Conservation (phyloP, 208 protist species). For the Trypanosoma vivax region DNA sequence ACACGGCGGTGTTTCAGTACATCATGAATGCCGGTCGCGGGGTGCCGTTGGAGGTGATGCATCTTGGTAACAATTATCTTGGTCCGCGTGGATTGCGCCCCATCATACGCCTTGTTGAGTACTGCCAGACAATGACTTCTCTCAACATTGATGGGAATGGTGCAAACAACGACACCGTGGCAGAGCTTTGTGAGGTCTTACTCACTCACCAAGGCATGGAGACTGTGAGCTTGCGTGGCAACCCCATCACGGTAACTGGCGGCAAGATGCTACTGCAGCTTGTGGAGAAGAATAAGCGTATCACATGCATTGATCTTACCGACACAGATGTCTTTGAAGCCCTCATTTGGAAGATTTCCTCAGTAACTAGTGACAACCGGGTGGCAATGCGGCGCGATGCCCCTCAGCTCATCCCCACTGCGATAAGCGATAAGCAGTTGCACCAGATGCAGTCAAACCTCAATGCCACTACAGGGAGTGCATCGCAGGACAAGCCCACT, state of each 20-base stretch:
- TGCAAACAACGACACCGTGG: slow-evolving; percentile 69
- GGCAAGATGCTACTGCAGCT: slow-evolving; percentile 71
- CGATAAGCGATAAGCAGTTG: not conserved
- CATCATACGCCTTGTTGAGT: slow-evolving; percentile 71
- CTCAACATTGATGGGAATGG: slow-evolving; percentile 82
- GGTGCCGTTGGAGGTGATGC: slow-evolving; percentile 27
- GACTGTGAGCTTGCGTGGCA: slow-evolving; percentile 61
- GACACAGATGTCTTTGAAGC: slow-evolving; percentile 76
- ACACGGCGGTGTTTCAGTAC: slow-evolving; percentile 72
- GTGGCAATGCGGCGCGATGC: not conserved
- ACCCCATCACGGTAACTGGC: slow-evolving; percentile 72
- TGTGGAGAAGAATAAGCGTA: slow-evolving; percentile 62
- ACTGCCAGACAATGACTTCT: slow-evolving; percentile 68
- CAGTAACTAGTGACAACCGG: slow-evolving; percentile 37
- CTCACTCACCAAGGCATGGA: slow-evolving; percentile 59
- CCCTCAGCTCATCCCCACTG: slow-evolving; percentile 21
- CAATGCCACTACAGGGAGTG: not conserved
- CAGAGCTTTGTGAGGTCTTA: slow-evolving; percentile 53
- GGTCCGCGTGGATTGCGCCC: slow-evolving; percentile 78
- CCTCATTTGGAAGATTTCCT: slow-evolving; percentile 54
- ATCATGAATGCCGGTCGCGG: slow-evolving; percentile 41
- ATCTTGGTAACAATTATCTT: slow-evolving; percentile 80
- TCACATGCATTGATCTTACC: slow-evolving; percentile 55
- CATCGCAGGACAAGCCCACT: not conserved
- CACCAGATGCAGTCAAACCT: not conserved